These are phyloP conservation scores for Colletotrichum sp. DNA, from an alignment of 2,329 filamentous ascomycete species.

Conservation along the genomic window DNA sequence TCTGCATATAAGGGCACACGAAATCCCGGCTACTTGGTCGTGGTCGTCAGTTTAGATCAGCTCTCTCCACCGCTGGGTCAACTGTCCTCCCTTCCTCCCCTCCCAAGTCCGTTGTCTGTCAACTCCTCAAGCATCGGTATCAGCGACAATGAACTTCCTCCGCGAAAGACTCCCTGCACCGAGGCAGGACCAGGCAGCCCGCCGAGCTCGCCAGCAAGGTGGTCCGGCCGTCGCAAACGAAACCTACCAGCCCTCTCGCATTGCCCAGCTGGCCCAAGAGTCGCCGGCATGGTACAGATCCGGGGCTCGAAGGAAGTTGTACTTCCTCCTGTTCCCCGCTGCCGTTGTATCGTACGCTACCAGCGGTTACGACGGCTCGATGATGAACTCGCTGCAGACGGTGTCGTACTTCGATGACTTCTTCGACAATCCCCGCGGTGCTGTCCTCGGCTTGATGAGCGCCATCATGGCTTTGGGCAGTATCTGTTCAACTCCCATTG, in stretches of 20 bases:
- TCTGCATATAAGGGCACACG: neutral
- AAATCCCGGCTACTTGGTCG: neutral
- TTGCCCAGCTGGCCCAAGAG: slow-evolving; percentile 30
- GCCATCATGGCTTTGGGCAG: slow-evolving; percentile 54
- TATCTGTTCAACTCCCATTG: slow-evolving; percentile 38
- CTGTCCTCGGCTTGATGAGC: slow-evolving; percentile 34
- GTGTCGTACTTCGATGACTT: slow-evolving; percentile 46
- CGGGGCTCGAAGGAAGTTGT: slow-evolving; percentile 31
- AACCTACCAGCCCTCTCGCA: slow-evolving; percentile 28
- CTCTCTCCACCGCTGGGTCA: neutral
- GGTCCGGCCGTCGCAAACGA: neutral
- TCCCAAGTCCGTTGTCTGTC: neutral
- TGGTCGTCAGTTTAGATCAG: neutral
- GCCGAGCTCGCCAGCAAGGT: slow-evolving; percentile 24
- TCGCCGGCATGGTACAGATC: slow-evolving; percentile 34
- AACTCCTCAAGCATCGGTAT: neutral
- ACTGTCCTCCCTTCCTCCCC: neutral
- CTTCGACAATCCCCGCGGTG: slow-evolving; percentile 36
- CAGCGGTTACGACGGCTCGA: slow-evolving; percentile 53
- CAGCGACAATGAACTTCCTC: slow-evolving; percentile 25
- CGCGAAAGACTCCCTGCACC: slow-evolving; percentile 30
- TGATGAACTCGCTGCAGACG: slow-evolving; percentile 55
- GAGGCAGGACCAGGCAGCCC: slow-evolving; percentile 25
- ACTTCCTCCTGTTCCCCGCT: slow-evolving; percentile 36
- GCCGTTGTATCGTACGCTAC: slow-evolving; percentile 43